Conservation (phyloP, 805 yeast species). For the Kodamaea jinghongensis region DNA sequence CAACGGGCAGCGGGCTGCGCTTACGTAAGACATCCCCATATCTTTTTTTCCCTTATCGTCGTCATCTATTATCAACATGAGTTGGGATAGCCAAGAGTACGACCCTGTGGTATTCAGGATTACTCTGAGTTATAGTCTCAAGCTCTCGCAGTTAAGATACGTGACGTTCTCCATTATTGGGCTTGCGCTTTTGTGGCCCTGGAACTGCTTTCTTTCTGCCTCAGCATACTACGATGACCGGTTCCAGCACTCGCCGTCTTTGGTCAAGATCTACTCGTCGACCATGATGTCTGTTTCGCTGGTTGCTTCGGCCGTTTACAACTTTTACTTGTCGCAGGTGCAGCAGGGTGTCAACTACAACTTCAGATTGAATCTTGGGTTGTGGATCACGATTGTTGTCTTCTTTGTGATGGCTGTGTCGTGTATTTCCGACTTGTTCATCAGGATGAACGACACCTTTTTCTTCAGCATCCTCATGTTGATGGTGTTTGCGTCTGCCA, state of each 20-base stretch:
- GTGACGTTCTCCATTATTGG: constrained; percentile 68
- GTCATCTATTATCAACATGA: background rate
- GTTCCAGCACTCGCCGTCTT: constrained; percentile 47
- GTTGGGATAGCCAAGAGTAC: constrained; percentile 9
- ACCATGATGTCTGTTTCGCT: constrained; percentile 90
- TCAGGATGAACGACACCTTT: constrained; percentile 33
- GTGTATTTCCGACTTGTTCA: constrained; percentile 37
- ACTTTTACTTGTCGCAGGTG: constrained; percentile 59
- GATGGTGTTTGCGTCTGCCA: constrained; percentile 61
- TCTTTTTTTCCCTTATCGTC: background rate
- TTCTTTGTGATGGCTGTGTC: constrained; percentile 58
- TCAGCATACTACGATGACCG: constrained; percentile 72
- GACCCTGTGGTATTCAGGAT: constrained; percentile 21
- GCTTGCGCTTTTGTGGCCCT: constrained; percentile 87
- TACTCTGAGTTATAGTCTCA: constrained; percentile 9
- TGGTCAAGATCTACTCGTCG: constrained; percentile 65
- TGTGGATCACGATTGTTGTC: constrained; percentile 51
- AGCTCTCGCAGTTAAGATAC: constrained; percentile 43
- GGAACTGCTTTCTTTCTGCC: constrained; percentile 90
- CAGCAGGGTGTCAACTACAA: constrained; percentile 62
- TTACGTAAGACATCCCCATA: background rate
- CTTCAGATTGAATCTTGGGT: constrained; percentile 59
- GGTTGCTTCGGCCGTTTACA: constrained; percentile 57
- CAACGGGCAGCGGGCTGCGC: background rate
- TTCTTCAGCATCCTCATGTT: constrained; percentile 57